Conservation (phyloP, 805 yeast genomes). For the Yueomyces sinensis region DNA sequence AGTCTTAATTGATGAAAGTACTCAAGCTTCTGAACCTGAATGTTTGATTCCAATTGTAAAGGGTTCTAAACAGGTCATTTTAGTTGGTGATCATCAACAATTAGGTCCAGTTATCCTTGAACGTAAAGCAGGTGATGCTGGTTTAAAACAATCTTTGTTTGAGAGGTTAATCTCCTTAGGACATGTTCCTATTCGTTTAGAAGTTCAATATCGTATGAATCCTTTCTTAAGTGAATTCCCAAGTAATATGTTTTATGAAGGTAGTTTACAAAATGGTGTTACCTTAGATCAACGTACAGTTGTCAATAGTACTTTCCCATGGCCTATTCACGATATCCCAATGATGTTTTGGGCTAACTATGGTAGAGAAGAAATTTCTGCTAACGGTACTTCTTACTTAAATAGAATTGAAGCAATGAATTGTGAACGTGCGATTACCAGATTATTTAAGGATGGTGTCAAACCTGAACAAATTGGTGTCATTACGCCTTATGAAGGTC, state of each 20-base stretch:
- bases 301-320: conserved; percentile 55
- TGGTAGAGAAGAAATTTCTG: conserved; percentile 81
- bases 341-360: conserved; percentile 92
- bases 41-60: conserved; percentile 77
- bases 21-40: conserved; percentile 92
- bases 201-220: conserved; percentile 92
- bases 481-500: conserved; percentile 92
- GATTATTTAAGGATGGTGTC: conserved; percentile 64
- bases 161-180: conserved; percentile 77
- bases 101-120: conserved; percentile 84
- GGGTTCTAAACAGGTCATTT: conserved; percentile 78
- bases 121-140: conserved; percentile 72
- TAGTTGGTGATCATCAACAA: conserved; percentile 95
- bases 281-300: conserved; percentile 58
- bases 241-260: conserved; percentile 86
- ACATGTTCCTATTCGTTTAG: conserved; percentile 71
- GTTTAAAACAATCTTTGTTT: conserved; percentile 73
- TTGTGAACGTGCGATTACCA: conserved; percentile 65
- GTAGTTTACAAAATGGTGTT: conserved; percentile 84
- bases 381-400: conserved; percentile 67
- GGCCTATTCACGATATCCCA: conserved; percentile 79
- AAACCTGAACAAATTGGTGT: conserved; percentile 77
- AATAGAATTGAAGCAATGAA: conserved; percentile 86
- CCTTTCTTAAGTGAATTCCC: conserved; percentile 81
- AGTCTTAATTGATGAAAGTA: conserved; percentile 82